Base-by-base conservation (phyloP, 2,329 filamentous ascomycete genomes). In the Penicillium nordicum region DNA sequence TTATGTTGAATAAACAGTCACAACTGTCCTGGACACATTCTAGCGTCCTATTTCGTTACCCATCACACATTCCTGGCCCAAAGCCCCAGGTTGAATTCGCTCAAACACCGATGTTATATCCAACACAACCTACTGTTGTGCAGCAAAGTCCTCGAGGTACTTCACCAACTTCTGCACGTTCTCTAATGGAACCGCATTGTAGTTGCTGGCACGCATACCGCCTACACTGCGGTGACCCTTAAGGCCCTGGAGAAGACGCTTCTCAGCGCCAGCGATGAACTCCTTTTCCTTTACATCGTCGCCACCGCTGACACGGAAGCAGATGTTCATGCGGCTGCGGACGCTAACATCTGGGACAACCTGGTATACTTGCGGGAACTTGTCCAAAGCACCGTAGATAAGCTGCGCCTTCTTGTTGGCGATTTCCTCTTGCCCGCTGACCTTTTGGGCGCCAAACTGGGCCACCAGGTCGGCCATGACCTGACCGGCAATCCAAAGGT, bases 291-390 rank as follows among this genome's bases (percentile, higher is more conserved):
- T 82, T 12, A 83, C 86, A 50, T 87, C 85, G 57, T 85, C 78
- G 41, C 87, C 84, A 43, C 81, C 83, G 46, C 79, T 73, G 18
- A 96, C 82, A 16, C 92, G 81, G 81, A 97, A 97, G 80, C 92
- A 97, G 57, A 97, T 89, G 76, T 97, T 97, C 89, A 97, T 96
- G 53, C 91, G 81, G 66, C 90, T 96, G 55, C 92, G 88, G 3
- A 83, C 88, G 23, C 79, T 78, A 76, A 88, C 89, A 64, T 88
- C 82, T 0, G 92, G 90, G 0, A 97, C 86, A 32, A 97, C 83
- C 50, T 79, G 81, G 77, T 95, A 97, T n/a, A 88, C 76, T 0
- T 86, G 78, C 0, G 89, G 83, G 65, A 89, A 80, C 43, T 83
- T 84, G 64, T 97, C 93, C 8, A 97, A 80, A 0, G 86, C 86